Base-by-base conservation (phyloP, 2,329 filamentous ascomycete genomes). In the Phaeosphaeriaceae sp. region DNA sequence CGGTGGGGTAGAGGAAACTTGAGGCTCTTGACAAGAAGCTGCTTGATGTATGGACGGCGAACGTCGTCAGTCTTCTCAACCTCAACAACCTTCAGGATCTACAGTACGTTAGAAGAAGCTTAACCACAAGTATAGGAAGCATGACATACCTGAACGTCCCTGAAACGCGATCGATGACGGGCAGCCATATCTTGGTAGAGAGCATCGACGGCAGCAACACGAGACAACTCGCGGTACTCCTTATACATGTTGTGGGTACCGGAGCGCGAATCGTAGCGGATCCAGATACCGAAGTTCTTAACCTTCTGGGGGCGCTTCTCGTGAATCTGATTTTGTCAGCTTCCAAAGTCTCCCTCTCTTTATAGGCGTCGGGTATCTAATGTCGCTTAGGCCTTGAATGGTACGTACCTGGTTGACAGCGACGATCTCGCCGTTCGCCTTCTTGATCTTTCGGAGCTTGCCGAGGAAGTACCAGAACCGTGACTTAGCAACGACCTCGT, bases 201-300 rank as follows among this genome's bases (percentile, higher is more conserved):
- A 69, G 93, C 82, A 82, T 97, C 90, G 74, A 97, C 93, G 67
- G 94, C 94, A 69, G 94, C 93, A 75, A 88, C 90, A 81, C 94
- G 87, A 77, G 90, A 93, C 86, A 97, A 90, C 86, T 97, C 94
- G 78, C 94, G 90, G 89, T 97, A 97, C 88, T 99, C 94, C 88
- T 97, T 97, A 91, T 99, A 99, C 94, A 99, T 99, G 89, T 99
- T 99, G 92, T 99, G 94, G 74, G 94, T 99, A 74, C 94, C 94
- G 73, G 94, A 97, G 81, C 94, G 93, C 60, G 95, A 99, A 84
- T 99, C 93, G 85, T 99, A 99, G 78, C 95, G 92, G 83, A 99
- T 88, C 95, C 95, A 99, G 87, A 99, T 88, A 79, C 94, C 94
- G 79, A 99, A 97, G 90, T 97, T 99, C 92, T 99, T 99, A 87